A percentile compares a stretch with the other conserved stretches of the same genome.
These are phyloP conservation scores for Arachis hypogaea DNA, from an alignment of 306 rosid species.

Conservation along the genomic window DNA sequence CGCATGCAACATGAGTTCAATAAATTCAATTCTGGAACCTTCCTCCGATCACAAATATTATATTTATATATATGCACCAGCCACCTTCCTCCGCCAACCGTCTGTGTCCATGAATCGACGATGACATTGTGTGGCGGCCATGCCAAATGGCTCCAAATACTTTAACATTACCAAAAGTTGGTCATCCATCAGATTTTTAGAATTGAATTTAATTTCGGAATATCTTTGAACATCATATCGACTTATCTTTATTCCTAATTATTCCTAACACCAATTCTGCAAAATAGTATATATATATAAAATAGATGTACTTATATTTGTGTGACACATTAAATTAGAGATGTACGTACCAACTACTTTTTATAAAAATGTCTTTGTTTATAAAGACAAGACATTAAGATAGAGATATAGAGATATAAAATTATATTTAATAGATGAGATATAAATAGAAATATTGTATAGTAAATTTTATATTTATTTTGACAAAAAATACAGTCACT, in stretches of 20 bases:
- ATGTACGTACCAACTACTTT: too few species aligned
- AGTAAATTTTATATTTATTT: too few species aligned
- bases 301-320: not conserved
- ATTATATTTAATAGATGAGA: too few species aligned
- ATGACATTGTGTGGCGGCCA: not conserved
- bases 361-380: too few species aligned
- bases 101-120: constrained; percentile 26
- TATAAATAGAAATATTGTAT: too few species aligned
- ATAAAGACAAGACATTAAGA: too few species aligned
- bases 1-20: too few species aligned
- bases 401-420: too few species aligned
- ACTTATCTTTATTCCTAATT: not conserved
- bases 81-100: constrained; percentile 16
- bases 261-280: constrained; percentile 5
- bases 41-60: not conserved
- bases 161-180: constrained; percentile 14
- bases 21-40: not conserved
- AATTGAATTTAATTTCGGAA: constrained; percentile 1
- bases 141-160: constrained; percentile 29
- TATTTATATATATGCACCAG: too few species aligned
- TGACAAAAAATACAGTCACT: too few species aligned
- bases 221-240: not conserved
- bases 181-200: not conserved
- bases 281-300: not conserved
- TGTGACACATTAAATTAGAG: not conserved